phyloP scores from a whole-genome alignment of 129 eudicot genomes.

The Rutidosis leptorrhynchoides region DNA sequence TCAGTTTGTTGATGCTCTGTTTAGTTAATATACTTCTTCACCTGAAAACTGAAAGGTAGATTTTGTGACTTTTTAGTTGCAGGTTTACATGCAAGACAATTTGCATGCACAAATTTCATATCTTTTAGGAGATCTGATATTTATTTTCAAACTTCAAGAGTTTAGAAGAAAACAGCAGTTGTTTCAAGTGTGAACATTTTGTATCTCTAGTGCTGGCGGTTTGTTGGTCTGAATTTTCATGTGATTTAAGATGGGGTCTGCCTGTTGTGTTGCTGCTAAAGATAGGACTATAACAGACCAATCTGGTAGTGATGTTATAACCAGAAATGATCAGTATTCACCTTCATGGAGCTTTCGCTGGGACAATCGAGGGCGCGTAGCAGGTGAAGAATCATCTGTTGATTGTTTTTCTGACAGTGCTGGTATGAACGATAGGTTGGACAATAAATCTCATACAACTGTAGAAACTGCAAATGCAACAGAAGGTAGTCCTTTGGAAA shows the following conservation, averaged over 20 bases:
- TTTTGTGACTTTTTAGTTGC: conserved; percentile 23
- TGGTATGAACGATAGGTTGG: conserved; percentile 46
- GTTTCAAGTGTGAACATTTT: conserved; percentile 25
- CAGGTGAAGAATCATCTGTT: conserved; percentile 77
- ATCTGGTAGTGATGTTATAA: conserved; percentile 53
- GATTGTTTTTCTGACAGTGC: conserved; percentile 55
- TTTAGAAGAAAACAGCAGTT: conserved; percentile 13
- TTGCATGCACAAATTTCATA: not conserved
- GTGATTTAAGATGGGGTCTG: conserved; percentile 80
- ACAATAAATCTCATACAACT: conserved; percentile 61
- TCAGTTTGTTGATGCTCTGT: conserved; percentile 25
- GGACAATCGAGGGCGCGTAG: conserved; percentile 95
- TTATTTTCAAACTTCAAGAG: conserved; percentile 9
- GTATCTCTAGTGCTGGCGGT: conserved; percentile 23
- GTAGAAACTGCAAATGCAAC: conserved; percentile 68
- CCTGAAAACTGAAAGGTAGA: conserved; percentile 18
- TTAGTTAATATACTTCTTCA: conserved; percentile 11
- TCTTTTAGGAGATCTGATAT: conserved; percentile 11
- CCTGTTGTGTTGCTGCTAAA: conserved; percentile 95
- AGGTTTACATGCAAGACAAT: conserved; percentile 23
- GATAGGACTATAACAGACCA: conserved; percentile 74
- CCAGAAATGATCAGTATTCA: conserved; percentile 70
- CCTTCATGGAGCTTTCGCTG: conserved; percentile 98
- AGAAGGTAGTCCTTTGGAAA: conserved; percentile 90
- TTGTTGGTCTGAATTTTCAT: conserved; percentile 27